Evolutionary conservation across 2,329 filamentous ascomycete genomes (phyloP), one percentile per base, ranked within the genome.

Genomic region (Penicillium hesseltinei): DNA sequence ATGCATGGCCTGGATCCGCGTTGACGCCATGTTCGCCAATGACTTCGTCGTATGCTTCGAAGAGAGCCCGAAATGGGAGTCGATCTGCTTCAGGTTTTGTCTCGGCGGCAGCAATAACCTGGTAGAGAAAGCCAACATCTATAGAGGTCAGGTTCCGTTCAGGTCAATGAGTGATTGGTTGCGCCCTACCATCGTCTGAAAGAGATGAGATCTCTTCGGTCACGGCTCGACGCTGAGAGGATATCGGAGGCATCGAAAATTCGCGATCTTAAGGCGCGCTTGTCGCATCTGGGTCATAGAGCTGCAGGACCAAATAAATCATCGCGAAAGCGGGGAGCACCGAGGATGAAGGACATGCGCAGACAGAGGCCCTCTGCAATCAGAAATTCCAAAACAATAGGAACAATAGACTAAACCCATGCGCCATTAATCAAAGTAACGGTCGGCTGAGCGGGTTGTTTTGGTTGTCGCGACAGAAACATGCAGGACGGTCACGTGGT

Each of bases 121-220:
- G 82, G 74, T 91, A 88, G 57, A 96, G 81, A 60, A 91, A 82
- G 60, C 84, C 82, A 72, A 96, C 89, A 78, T 95, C 92, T 92
- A 63, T 13, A 33, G 36, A 55, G 11, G 36, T 57, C 33, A 62
- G 49, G 15, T 8, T 39, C 4, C 15, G 19, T 38, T 61, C 29
- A 55, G 29, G 17, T 27, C 25, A 45, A 56, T 5, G 4, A 25
- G 15, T 17, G 11, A 21, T 11, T 7, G 13, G 27, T n/a, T 10
- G 40, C 39, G 27, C 60, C 72, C 44, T 66, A 86, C 86, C 85
- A 76, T 86, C 77, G 65, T 88, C 85, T 54, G 83, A 83, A 66
- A 88, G 86, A 60, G 69, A 70, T 51, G 73, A 68, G 58, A 73
- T 69, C 69, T 78, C 76, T 63, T 76, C 69, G 63, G 72, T 69